Base-by-base conservation (phyloP, 306 rosid genomes). In the Medicago arabica region DNA sequence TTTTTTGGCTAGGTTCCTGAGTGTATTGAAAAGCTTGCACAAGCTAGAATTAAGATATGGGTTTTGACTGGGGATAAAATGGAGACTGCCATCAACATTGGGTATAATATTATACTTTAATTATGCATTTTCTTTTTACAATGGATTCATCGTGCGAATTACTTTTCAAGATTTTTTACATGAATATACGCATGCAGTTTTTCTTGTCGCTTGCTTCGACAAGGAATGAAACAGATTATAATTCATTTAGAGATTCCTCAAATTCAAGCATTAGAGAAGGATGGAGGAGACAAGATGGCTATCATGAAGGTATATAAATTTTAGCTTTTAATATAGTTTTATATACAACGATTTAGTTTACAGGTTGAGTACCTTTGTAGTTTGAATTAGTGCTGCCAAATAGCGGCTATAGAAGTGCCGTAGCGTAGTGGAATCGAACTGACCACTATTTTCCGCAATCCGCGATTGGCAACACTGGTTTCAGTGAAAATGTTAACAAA, bases 1-100 rank as follows among this genome's bases (percentile, higher is more conserved):
- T 75, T 81, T 76, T 34, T 34, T 34, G 5, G 19, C 70, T 76
- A 92, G 98, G 98, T 92, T 83, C 91, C 96, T 55, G 93, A 88
- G 10, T 91, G 98, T 82, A 93, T 91, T 16, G 94, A 89, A 80
- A 91, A 85, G 83, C 98, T 93, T 81, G 92, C 97, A 72, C 92
- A 85, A 75, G 96, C 97, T 49, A 91, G 92, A 80, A 93, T 93
- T 69, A 93, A 93, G 85, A 87, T 93, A 59, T 91, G 98, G 98
- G 96, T 93, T 75, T 89, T 93, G 83, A 93, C 97, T 3, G 97
- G 97, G 66, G 98, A 93, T 79, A 93, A 93, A 84, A 89, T 93
- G 96, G 98, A 93, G 85, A 93, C 98, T 70, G 98, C 98, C 76
- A 84, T 91, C 79, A 93, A 93, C 72, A 93, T 93, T 51, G 97